These are phyloP conservation scores for Podospora bellae-mahoneyi DNA, from an alignment of 495 filamentous ascomycete species.

Conservation along the genomic window DNA sequence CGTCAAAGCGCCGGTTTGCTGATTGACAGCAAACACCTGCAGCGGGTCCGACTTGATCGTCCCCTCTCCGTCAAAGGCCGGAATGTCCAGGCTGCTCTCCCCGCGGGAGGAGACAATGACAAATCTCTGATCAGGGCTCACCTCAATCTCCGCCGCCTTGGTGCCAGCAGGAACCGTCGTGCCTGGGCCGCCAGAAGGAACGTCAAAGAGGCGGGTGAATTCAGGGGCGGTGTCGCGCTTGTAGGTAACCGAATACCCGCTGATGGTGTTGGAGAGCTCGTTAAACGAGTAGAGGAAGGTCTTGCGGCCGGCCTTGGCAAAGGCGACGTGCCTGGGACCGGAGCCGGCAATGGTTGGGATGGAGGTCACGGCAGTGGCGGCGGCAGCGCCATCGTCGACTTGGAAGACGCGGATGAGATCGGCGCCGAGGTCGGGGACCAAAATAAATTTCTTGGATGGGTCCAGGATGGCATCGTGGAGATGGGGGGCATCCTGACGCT, in stretches of 20 bases:
- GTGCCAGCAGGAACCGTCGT: constrained; percentile 37
- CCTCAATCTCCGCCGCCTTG: constrained; percentile 54
- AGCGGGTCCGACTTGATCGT: constrained; percentile 42
- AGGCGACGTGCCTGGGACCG: constrained; percentile 67
- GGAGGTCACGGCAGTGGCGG: constrained; percentile 33
- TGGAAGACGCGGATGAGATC: constrained; percentile 63
- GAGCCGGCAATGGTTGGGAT: constrained; percentile 44
- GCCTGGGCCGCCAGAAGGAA: constrained; percentile 44
- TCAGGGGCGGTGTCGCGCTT: constrained; percentile 41
- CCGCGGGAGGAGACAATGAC: constrained; percentile 63
- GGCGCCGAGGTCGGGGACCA: constrained; percentile 67
- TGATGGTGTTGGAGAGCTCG: constrained; percentile 59
- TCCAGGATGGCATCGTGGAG: constrained; percentile 68
- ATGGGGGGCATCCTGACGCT: constrained; percentile 63
- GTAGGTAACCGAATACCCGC: constrained; percentile 56
- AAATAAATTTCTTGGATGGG: constrained; percentile 60
- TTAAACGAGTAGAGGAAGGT: constrained; percentile 60
- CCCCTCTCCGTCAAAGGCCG: constrained; percentile 42
- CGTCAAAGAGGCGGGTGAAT: constrained; percentile 36
- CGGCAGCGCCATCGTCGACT: constrained; percentile 43
- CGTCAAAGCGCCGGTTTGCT: constrained; percentile 47
- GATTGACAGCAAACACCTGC: constrained; percentile 44
- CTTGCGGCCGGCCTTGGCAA: constrained; percentile 45
- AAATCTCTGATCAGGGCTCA: constrained; percentile 59
- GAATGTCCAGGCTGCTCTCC: constrained; percentile 48